A percentile compares a stretch with the other conserved stretches of the same genome.
phyloP scores from a whole-genome alignment of 139 green algal species.

The Tetradesmus obliquus region DNA sequence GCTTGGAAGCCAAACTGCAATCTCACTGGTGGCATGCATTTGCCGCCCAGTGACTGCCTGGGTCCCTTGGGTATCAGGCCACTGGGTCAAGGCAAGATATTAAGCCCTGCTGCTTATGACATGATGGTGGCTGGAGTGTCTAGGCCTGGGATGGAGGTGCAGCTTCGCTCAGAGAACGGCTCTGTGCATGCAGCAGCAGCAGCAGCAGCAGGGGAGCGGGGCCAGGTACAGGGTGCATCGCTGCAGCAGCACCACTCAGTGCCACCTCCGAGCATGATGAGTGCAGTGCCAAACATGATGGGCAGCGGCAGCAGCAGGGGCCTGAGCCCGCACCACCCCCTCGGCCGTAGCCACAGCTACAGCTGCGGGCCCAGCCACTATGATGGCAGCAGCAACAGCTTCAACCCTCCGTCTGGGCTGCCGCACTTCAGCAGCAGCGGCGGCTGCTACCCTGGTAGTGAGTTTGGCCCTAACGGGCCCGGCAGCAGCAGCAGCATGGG shows the following conservation, averaged over 20 bases:
- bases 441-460: not conserved
- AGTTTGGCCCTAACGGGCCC: not conserved
- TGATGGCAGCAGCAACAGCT: not conserved
- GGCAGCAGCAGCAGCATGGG: not conserved
- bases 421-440: not conserved
- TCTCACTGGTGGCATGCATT: not conserved
- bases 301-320: not conserved
- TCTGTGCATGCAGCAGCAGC: not conserved
- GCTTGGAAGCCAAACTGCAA: not conserved
- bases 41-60: conserved; percentile 21
- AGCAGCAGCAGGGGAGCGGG: not conserved
- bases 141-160: no score
- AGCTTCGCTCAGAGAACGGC: not conserved
- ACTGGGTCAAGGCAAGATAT: not conserved
- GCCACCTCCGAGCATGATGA: not conserved
- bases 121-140: conserved; percentile 33
- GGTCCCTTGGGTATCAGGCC: conserved; percentile 5
- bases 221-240: no score
- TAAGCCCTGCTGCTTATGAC: conserved; percentile 38
- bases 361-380: not conserved
- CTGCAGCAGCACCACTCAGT: not conserved
- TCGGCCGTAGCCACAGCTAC: conserved; percentile 8
- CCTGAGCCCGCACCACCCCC: not conserved
- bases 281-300: not conserved
- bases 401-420: not conserved